Percentiles rank a stretch among this genome's conserved stretches.
phyloP scores from a whole-genome alignment of 2,329 filamentous ascomycete genomes.

The Aureobasidium melanogenum region DNA sequence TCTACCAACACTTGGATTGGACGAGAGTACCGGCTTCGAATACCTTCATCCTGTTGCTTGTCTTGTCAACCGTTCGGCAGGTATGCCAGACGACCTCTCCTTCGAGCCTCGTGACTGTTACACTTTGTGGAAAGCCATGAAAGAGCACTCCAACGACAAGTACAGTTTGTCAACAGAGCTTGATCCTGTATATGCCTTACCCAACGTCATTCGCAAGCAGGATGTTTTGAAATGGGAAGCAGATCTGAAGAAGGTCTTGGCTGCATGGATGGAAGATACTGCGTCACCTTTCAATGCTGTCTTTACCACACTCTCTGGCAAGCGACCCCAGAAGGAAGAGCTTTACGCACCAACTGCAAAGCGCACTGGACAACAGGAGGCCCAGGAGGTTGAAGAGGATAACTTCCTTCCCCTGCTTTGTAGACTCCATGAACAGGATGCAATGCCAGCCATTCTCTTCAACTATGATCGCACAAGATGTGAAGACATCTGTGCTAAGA shows the following conservation, averaged over 20 bases:
- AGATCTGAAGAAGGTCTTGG: slow-evolving; percentile 49
- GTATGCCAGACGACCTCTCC: slow-evolving; percentile 56
- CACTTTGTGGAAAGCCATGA: slow-evolving; percentile 56
- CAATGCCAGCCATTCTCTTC: slow-evolving; percentile 66
- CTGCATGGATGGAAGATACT: slow-evolving; percentile 50
- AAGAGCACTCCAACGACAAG: slow-evolving; percentile 41
- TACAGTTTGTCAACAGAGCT: slow-evolving; percentile 40
- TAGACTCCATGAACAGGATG: slow-evolving; percentile 53
- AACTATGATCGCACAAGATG: slow-evolving; percentile 63
- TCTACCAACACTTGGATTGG: slow-evolving; percentile 38
- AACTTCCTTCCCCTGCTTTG: slow-evolving; percentile 51
- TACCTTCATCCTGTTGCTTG: slow-evolving; percentile 60
- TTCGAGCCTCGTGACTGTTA: slow-evolving; percentile 66
- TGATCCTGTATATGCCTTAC: slow-evolving; percentile 41
- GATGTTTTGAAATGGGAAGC: slow-evolving; percentile 60
- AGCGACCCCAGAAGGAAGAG: neutral
- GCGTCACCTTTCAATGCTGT: slow-evolving; percentile 46
- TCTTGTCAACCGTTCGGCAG: slow-evolving; percentile 52
- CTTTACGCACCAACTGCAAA: slow-evolving; percentile 14
- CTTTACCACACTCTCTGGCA: slow-evolving; percentile 38
- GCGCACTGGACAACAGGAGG: slow-evolving; percentile 18
- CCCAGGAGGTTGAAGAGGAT: slow-evolving; percentile 17
- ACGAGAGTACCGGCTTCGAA: slow-evolving; percentile 41
- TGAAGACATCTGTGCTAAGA: slow-evolving; percentile 45
- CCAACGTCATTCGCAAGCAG: slow-evolving; percentile 50